Evolutionary conservation across 768 basidiomycete species (phyloP).

Genomic region (Boletus huronensis): DNA sequence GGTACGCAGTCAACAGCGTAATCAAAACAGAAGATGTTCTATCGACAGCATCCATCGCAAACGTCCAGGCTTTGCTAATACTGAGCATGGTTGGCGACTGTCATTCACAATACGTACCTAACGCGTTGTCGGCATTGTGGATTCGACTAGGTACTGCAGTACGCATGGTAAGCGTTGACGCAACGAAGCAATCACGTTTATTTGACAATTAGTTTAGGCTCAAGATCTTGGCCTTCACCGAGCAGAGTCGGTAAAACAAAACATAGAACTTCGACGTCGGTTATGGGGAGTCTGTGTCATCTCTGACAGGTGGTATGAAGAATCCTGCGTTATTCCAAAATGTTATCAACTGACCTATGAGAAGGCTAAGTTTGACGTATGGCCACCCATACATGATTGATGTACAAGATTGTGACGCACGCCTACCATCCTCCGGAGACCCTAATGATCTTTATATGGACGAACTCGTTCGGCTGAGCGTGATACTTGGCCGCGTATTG

Average conservation of each 20-base stretch:
- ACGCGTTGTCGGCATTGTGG: slow-evolving; percentile 82
- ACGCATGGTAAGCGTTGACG: slow-evolving; percentile 68
- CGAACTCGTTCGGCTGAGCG: slow-evolving; percentile 87
- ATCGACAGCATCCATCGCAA: slow-evolving; percentile 78
- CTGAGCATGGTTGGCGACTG: slow-evolving; percentile 85
- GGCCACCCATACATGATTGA: slow-evolving; percentile 97
- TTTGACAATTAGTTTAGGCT: slow-evolving; percentile 50
- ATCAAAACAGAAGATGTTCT: slow-evolving; percentile 90
- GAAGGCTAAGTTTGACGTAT: slow-evolving; percentile 81
- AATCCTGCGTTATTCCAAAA: slow-evolving; percentile 1
- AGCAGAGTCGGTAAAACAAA: slow-evolving; percentile 80
- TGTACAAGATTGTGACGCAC: slow-evolving; percentile 92
- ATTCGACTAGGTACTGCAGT: slow-evolving; percentile 85
- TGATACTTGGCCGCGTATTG: slow-evolving; percentile 85
- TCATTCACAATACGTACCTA: slow-evolving; percentile 86
- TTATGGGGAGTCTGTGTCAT: slow-evolving; percentile 96
- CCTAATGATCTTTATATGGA: slow-evolving; percentile 77
- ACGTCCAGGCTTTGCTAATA: slow-evolving; percentile 85
- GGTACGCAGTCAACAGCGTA: slow-evolving; percentile 80
- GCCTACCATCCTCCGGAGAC: slow-evolving; percentile 86
- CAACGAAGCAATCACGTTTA: slow-evolving; percentile 2
- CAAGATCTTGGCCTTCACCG: slow-evolving; percentile 96
- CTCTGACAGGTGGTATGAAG: slow-evolving; percentile 81
- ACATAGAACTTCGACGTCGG: slow-evolving; percentile 82
- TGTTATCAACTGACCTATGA: slow-evolving; percentile 5